Evolutionary conservation across 495 filamentous ascomycete species (phyloP).

Genomic region (Penicillium taxi): DNA sequence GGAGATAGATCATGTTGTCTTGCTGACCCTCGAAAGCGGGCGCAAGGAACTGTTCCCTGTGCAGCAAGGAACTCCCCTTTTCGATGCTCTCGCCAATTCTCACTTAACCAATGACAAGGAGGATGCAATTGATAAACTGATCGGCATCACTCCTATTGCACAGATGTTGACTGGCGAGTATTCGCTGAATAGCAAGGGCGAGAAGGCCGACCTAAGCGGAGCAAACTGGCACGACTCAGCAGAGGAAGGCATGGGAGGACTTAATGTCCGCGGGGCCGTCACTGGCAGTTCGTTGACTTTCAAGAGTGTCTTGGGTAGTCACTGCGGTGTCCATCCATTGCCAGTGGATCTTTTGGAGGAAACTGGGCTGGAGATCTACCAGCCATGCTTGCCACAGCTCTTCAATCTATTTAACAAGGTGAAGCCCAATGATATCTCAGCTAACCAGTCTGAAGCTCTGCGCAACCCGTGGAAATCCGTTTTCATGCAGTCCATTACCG

Average conservation of each 20-base stretch:
- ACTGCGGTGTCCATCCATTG: slow-evolving; percentile 38
- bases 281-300: slow-evolving; percentile 40
- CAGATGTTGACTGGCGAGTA: slow-evolving; percentile 39
- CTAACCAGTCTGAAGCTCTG: slow-evolving; percentile 8
- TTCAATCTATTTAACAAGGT: slow-evolving; percentile 35
- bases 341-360: slow-evolving; percentile 41
- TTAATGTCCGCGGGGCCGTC: slow-evolving; percentile 36
- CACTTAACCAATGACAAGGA: slow-evolving; percentile 13
- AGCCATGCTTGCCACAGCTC: slow-evolving; percentile 40
- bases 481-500: slow-evolving; percentile 42
- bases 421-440: slow-evolving; percentile 9
- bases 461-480: slow-evolving; percentile 34
- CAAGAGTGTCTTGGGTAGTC: slow-evolving; percentile 39
- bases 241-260: slow-evolving; percentile 29
- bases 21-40: slow-evolving; percentile 40
- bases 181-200: slow-evolving; percentile 26
- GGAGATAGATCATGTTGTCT: slow-evolving; percentile 34
- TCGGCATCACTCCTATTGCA: slow-evolving; percentile 29
- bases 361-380: slow-evolving; percentile 33
- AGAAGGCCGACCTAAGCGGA: slow-evolving; percentile 16
- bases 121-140: slow-evolving; percentile 22
- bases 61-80: slow-evolving; percentile 31
- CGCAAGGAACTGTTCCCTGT: slow-evolving; percentile 42
- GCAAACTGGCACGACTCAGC: slow-evolving; percentile 18
- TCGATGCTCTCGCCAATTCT: slow-evolving; percentile 30